phyloP scores from a whole-genome alignment of 2,329 filamentous ascomycete genomes.

The Colletotrichum lini region DNA sequence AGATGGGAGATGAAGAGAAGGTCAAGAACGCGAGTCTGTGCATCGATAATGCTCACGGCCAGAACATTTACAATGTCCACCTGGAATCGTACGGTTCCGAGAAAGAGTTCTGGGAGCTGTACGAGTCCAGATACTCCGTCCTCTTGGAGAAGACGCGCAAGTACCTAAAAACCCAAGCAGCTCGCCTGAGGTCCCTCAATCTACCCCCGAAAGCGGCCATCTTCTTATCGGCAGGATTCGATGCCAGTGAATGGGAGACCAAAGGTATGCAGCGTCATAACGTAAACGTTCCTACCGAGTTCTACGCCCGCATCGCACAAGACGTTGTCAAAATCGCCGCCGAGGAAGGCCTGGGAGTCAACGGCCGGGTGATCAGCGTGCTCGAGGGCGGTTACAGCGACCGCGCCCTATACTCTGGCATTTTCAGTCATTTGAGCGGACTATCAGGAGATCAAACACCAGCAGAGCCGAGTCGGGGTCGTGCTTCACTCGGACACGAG shows the following conservation, averaged over 20 bases:
- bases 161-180: constrained; percentile 82
- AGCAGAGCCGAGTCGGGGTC: constrained; percentile 45
- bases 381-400: constrained; percentile 97
- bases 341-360: constrained; percentile 82
- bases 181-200: constrained; percentile 71
- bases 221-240: constrained; percentile 96
- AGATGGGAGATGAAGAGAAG: constrained; percentile 93
- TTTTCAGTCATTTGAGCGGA: constrained; percentile 91
- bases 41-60: constrained; percentile 93
- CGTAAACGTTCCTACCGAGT: constrained; percentile 96
- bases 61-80: constrained; percentile 97
- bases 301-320: constrained; percentile 91
- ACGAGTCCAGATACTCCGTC: constrained; percentile 82
- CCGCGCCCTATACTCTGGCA: constrained; percentile 87
- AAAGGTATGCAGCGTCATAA: constrained; percentile 95
- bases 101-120: constrained; percentile 90
- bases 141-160: constrained; percentile 85
- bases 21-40: constrained; percentile 95
- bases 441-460: constrained; percentile 72
- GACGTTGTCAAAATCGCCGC: constrained; percentile 88
- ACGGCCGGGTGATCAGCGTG: constrained; percentile 91
- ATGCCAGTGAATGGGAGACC: constrained; percentile 95
- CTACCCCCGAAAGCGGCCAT: constrained; percentile 85
- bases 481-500: constrained; percentile 68
- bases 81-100: constrained; percentile 88